Evolutionary conservation across 2,329 filamentous ascomycete genomes (phyloP), one percentile per base, ranked within the genome.

Genomic region (Aphanoascus verrucosus): DNA sequence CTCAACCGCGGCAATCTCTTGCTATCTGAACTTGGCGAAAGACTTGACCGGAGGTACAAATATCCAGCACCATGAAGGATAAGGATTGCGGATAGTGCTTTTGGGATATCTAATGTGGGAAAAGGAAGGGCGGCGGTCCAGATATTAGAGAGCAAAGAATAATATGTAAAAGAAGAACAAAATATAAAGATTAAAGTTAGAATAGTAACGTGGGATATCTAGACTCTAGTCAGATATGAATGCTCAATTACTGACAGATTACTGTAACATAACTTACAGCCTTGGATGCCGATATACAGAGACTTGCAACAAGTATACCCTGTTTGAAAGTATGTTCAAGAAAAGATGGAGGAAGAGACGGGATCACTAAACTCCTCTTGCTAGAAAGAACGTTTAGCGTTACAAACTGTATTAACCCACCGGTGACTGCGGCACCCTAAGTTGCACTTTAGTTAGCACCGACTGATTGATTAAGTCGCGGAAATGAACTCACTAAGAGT

Each of bases 151-250:
- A 66, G 52, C 57, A 64, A 49, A 52, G 65, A 58, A 60, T 67
- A 60, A 63, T 63, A 63, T 55, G 67, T 45, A 58, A 65, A 59
- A 61, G 73, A 44, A 62, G 67, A 63, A 31, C 65, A 62, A 1
- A 65, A 60, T 14, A 74, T 53, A 2, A 73, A 62, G 15, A 66
- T 64, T 12, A 74, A 62, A 2, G 68, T 69, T 23, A 71, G 58
- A 3, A 69, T 49, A 15, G 72, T 71, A 53, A 69, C 63, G 46
- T 69, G 66, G 12, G 65, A 61, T 15, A 73, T 62, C 74, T 77
- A 51, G 17, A 34, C 2, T 20, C 31, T 4, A 19, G 19, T 52
- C 42, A 47, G 44, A 20, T 41, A 15, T n/a, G n/a, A 15, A n/a
- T 28, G 19, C 11, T 12, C 17, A 37, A 23, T 14, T 12, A 12